Evolutionary conservation across 1,284 basidiomycete species (phyloP), one percentile per base, ranked within the genome.

Genomic region (Porodaedalea pini): DNA sequence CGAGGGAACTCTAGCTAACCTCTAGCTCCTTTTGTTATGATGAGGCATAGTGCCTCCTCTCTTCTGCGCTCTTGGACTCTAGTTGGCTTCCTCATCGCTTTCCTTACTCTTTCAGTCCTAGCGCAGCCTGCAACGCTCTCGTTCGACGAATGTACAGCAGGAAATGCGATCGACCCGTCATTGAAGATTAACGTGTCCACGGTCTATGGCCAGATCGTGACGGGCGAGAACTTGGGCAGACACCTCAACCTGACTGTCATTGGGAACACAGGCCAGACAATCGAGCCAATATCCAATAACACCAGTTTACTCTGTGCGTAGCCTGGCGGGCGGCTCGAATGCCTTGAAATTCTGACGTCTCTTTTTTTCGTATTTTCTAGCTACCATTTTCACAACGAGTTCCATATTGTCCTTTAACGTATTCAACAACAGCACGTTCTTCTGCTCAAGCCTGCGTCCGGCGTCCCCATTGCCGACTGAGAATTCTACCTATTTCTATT

Each of bases 301-400:
- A 83, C 82, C 56, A 77, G 79, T 48, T 86, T 81, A 67, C 78
- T 90, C 31, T 81, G 90, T 88, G 68, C 69, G 80, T 71, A 36
- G n/a, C n/a, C n/a, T n/a, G n/a, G n/a, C n/a, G n/a, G n/a, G n/a
- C n/a, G n/a, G n/a, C n/a, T 45, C 57, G 59, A 11, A 59, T 50
- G 45, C 39, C 53, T 36, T 41, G 57, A 65, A 25, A 23, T 36
- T 45, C 29, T 37, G 41, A 54, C 57, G 55, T 60, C 32, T 49
- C 58, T 27, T 50, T 64, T 43, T 68, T 47, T 19, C 31, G 7
- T 19, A 29, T 36, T 53, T 23, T 52, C 8, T 17, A 88, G 91
- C 92, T 13, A 95, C 93, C 10, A 78, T 95, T 32, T 94, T 95
- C 73, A 88, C 86, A 25, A 84, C 88, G 11, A 86, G 91, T 0